These are phyloP conservation scores for Prunus campanulata DNA, from an alignment of 306 rosid species.

Conservation along the genomic window DNA sequence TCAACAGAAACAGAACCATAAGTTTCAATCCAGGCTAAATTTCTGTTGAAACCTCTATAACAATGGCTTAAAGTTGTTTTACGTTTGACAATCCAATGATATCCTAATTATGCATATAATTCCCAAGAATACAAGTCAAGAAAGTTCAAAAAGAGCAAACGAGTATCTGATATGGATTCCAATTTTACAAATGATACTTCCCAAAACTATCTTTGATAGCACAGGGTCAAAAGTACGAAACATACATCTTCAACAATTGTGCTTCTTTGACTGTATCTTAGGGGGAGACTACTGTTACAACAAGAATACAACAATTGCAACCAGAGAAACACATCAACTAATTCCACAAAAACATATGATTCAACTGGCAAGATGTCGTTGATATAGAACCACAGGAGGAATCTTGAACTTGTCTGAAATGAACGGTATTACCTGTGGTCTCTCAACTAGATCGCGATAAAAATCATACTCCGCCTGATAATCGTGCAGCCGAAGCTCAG, in stretches of 20 bases:
- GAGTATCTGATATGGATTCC: constrained; percentile 31
- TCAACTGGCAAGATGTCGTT: constrained; percentile 30
- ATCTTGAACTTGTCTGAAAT: constrained; percentile 57
- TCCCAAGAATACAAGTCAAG: not conserved
- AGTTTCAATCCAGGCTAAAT: not conserved
- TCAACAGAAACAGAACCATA: not conserved
- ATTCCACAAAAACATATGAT: constrained; percentile 17
- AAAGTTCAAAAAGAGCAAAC: not conserved
- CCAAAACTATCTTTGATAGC: constrained; percentile 47
- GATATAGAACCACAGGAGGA: constrained; percentile 80
- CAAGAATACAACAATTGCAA: constrained; percentile 26
- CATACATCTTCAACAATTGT: constrained; percentile 19
- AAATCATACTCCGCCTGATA: constrained; percentile 90
- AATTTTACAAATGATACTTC: constrained; percentile 48
- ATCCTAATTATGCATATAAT: not conserved
- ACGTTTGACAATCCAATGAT: not conserved
- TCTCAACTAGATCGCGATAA: constrained; percentile 64
- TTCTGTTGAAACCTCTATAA: not conserved
- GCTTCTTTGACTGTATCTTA: constrained; percentile 15
- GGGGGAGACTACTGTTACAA: not conserved
- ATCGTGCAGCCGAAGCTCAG: constrained; percentile 85
- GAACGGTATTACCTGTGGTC: constrained; percentile 64
- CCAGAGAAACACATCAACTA: constrained; percentile 13
- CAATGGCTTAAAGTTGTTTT: not conserved
- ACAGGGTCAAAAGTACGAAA: constrained; percentile 27